Evolutionary conservation across 768 basidiomycete species (phyloP).

Genomic region (Collybia nuda): DNA sequence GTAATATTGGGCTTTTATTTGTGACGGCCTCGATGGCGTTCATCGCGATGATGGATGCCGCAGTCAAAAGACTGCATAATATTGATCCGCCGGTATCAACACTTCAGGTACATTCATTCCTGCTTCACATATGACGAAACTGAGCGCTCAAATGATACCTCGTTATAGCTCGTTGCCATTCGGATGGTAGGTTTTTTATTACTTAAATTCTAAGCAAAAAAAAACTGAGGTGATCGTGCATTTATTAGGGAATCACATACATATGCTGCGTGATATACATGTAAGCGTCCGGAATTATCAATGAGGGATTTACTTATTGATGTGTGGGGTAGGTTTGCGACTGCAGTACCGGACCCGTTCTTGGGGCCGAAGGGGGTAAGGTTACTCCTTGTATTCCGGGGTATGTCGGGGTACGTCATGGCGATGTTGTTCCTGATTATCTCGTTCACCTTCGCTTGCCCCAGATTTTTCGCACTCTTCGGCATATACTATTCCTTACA

Average conservation of each 20-base stretch:
- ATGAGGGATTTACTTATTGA: background rate
- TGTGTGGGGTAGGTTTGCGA: constrained; percentile 29
- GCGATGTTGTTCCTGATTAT: background rate
- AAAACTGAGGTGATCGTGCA: too few species aligned
- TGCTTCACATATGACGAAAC: constrained; percentile 21
- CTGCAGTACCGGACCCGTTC: constrained; percentile 49
- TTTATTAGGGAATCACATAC: constrained; percentile 8
- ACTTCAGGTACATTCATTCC: constrained; percentile 13
- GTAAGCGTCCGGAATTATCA: constrained; percentile 18
- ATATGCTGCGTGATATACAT: constrained; percentile 57
- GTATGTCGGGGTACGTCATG: constrained; percentile 55
- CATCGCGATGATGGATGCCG: constrained; percentile 18
- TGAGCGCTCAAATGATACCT: constrained; percentile 32
- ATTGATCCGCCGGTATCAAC: constrained; percentile 22
- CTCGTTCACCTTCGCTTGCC: background rate
- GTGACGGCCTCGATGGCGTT: constrained; percentile 19
- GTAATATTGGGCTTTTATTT: background rate
- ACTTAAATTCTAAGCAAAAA: background rate
- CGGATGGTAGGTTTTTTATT: constrained; percentile 10
- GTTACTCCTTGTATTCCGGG: constrained; percentile 52
- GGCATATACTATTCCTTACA: constrained; percentile 64
- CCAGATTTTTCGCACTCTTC: constrained; percentile 56
- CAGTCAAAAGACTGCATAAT: constrained; percentile 20
- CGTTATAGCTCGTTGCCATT: constrained; percentile 23
- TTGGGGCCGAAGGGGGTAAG: constrained; percentile 72